phyloP scores from a whole-genome alignment of 1,284 basidiomycete species.

The Melampsora americana region DNA sequence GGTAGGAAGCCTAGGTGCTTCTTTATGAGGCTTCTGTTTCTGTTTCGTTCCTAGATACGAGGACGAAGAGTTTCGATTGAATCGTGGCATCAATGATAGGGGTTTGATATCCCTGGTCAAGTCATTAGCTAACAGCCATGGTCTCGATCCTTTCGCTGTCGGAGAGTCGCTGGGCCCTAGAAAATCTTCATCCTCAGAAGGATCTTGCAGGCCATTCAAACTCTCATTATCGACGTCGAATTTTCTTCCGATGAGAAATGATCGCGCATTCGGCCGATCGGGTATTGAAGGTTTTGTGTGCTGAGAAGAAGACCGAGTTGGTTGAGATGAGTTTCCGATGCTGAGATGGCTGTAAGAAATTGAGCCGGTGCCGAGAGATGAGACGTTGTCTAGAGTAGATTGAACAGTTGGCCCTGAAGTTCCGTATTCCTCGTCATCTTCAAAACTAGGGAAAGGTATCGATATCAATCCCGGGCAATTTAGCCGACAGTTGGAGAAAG shows the following conservation, averaged over 20 bases:
- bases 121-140: not conserved
- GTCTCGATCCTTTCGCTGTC: not conserved
- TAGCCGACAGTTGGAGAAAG: constrained; percentile 1
- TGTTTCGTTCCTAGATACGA: not conserved
- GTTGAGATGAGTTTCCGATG: not conserved
- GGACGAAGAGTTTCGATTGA: not conserved
- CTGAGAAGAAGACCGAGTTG: not conserved
- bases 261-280: not conserved
- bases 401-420: not conserved
- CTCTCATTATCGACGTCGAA: constrained; percentile 4
- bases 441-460: constrained; percentile 42
- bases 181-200: not conserved
- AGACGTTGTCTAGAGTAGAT: not conserved
- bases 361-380: not conserved
- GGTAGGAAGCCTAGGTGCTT: not conserved
- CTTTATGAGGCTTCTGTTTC: not conserved
- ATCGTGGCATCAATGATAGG: not conserved
- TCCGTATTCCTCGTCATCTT: constrained; percentile 37
- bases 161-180: not conserved
- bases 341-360: not conserved
- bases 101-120: not conserved
- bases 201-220: not conserved
- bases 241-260: constrained; percentile 5
- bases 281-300: not conserved
- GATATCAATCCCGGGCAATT: not conserved